These are phyloP conservation scores for Filobasidium uniguttulatum DNA, from an alignment of 1,284 basidiomycete genomes.

Conservation along the genomic window DNA sequence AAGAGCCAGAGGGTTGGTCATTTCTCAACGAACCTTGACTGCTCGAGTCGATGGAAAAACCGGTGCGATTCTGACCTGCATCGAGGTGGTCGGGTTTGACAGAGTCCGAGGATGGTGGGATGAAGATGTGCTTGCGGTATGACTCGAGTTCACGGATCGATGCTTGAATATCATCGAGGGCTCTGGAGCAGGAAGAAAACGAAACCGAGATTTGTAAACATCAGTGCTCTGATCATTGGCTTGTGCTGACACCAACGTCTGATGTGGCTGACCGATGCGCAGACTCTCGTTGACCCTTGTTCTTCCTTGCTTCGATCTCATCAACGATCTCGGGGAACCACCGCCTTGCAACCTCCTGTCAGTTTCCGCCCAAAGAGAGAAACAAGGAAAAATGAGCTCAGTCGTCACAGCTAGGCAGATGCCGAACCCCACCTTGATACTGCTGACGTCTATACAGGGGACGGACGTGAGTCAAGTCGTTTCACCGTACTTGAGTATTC, in stretches of 20 bases:
- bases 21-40: too few relatives aligned
- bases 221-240: too few relatives aligned
- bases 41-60: too few relatives aligned
- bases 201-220: background rate
- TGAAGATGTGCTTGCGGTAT: slow-evolving; percentile 36
- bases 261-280: slow-evolving; percentile 26
- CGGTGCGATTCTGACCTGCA: too few relatives aligned
- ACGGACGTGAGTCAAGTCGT: background rate
- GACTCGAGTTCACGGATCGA: slow-evolving; percentile 30
- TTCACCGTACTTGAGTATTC: background rate
- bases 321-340: slow-evolving; percentile 35
- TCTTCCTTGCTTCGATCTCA: slow-evolving; percentile 19
- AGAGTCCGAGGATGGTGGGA: too few relatives aligned
- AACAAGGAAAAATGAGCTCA: slow-evolving; percentile 8
- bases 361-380: too few relatives aligned
- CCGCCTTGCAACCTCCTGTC: slow-evolving; percentile 37
- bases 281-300: slow-evolving; percentile 21
- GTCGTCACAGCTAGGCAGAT: background rate
- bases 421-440: slow-evolving; percentile 24
- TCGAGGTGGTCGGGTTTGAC: too few relatives aligned
- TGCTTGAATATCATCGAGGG: slow-evolving; percentile 40
- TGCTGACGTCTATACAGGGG: slow-evolving; percentile 26
- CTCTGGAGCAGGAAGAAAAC: slow-evolving; percentile 20
- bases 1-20: too few relatives aligned
- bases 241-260: too few relatives aligned